These are phyloP conservation scores for Alternaria sp. DNA, from an alignment of 2,329 filamentous ascomycete genomes.

Conservation along the genomic window DNA sequence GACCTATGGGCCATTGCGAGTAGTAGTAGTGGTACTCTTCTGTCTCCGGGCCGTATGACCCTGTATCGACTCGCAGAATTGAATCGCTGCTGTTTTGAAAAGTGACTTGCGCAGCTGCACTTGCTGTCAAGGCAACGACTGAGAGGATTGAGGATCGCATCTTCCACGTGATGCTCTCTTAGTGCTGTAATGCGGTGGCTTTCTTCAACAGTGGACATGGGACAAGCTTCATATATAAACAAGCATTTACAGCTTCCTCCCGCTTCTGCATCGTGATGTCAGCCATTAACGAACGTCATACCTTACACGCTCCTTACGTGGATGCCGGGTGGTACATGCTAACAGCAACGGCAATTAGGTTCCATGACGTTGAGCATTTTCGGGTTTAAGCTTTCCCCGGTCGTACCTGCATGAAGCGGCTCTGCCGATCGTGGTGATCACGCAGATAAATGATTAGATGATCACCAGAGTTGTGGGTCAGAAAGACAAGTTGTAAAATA, in stretches of 20 bases:
- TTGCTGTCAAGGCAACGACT: not conserved
- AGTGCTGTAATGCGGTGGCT: not conserved
- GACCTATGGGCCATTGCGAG: conserved; percentile 59
- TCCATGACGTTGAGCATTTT: conserved; percentile 15
- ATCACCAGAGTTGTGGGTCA: not conserved
- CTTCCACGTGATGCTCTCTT: no score
- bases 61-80: conserved; percentile 56
- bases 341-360: conserved; percentile 1
- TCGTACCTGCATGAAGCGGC: conserved; percentile 13
- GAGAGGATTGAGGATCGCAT: not conserved
- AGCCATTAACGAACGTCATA: conserved; percentile 8
- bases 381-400: conserved; percentile 6
- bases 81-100: conserved; percentile 38
- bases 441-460: not conserved
- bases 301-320: not conserved
- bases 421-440: conserved; percentile 2
- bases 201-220: not conserved
- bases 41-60: conserved; percentile 58
- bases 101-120: conserved; percentile 16
- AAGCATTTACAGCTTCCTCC: not conserved
- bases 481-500: not conserved
- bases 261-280: conserved; percentile 6
- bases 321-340: not conserved
- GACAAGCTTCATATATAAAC: not conserved
- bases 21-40: conserved; percentile 61